phyloP scores from a whole-genome alignment of 2,329 filamentous ascomycete genomes.

The Trichoderma simmonsii region DNA sequence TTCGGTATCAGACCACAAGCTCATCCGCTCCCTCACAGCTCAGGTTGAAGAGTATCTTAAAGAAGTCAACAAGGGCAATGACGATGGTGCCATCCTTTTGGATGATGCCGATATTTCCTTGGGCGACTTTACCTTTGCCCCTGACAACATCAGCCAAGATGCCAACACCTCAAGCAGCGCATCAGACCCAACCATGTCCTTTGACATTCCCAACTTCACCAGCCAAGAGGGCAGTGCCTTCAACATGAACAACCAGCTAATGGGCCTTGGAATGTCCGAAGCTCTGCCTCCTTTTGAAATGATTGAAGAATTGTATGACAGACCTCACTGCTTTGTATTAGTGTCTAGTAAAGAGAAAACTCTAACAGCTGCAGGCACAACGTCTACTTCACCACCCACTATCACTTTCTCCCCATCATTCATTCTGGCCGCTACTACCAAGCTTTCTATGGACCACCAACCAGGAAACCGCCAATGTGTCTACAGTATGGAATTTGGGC shows the following conservation, averaged over 20 bases:
- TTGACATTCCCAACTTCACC: slow-evolving; percentile 21
- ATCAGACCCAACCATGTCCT: slow-evolving; percentile 19
- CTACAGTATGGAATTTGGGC: slow-evolving; percentile 87
- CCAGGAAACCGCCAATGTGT: slow-evolving; percentile 76
- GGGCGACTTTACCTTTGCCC: slow-evolving; percentile 19
- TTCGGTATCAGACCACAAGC: background rate
- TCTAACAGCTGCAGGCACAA: slow-evolving; percentile 51
- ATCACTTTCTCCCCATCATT: slow-evolving; percentile 71
- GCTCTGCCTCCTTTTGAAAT: slow-evolving; percentile 73
- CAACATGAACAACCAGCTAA: slow-evolving; percentile 45
- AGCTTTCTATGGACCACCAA: slow-evolving; percentile 66
- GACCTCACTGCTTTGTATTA: background rate
- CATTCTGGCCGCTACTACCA: slow-evolving; percentile 73
- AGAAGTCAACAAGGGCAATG: slow-evolving; percentile 49
- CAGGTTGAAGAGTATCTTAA: slow-evolving; percentile 81
- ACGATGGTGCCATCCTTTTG: slow-evolving; percentile 14
- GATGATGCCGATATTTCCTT: slow-evolving; percentile 12
- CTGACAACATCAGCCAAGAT: slow-evolving; percentile 20
- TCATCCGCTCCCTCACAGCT: slow-evolving; percentile 42
- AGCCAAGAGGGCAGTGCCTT: slow-evolving; percentile 19
- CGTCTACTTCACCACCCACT: slow-evolving; percentile 72
- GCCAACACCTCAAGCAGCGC: slow-evolving; percentile 13
- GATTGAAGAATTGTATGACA: slow-evolving; percentile 73
- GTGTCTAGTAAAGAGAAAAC: background rate
- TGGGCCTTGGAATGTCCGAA: slow-evolving; percentile 78